Evolutionary conservation across 2,329 filamentous ascomycete species (phyloP).

Genomic region (Fusarium papillatum): DNA sequence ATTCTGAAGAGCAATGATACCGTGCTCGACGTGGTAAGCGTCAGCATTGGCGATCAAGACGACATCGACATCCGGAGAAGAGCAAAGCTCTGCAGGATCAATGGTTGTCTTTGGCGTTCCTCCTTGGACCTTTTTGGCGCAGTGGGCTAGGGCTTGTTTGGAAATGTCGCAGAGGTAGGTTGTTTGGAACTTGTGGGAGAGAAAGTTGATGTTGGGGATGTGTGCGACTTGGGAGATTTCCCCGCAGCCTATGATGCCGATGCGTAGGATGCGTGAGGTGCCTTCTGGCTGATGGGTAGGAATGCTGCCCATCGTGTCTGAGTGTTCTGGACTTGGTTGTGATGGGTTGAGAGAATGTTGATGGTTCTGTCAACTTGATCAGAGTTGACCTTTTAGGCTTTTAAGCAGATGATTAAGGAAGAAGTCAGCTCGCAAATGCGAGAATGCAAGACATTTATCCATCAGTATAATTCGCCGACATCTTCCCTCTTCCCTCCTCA

Average conservation of each 20-base stretch:
- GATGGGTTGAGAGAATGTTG: not conserved
- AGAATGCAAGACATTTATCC: not conserved
- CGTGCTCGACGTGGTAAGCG: constrained; percentile 66
- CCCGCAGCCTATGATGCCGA: constrained; percentile 61
- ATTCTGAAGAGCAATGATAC: constrained; percentile 63
- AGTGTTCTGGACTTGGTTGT: not conserved
- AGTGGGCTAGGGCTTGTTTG: constrained; percentile 41
- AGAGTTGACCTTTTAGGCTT: not conserved
- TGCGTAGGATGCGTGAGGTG: not conserved
- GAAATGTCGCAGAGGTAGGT: constrained; percentile 67
- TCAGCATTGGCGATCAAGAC: constrained; percentile 67
- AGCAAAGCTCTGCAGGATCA: constrained; percentile 56
- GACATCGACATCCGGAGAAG: constrained; percentile 60
- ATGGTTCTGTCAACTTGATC: not conserved
- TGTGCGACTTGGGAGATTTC: constrained; percentile 67
- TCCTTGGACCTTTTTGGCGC: constrained; percentile 37
- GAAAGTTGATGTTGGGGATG: constrained; percentile 61
- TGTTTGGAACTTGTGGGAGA: constrained; percentile 59
- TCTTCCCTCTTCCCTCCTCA: not conserved
- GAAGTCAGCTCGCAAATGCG: not conserved
- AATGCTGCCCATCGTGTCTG: not conserved
- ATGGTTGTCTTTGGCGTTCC: constrained; percentile 47
- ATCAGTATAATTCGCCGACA: not conserved
- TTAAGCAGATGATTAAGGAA: not conserved
- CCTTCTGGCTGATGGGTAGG: not conserved